Evolutionary conservation across 768 basidiomycete species (phyloP).

Genomic region (Lyophyllum shimeji): DNA sequence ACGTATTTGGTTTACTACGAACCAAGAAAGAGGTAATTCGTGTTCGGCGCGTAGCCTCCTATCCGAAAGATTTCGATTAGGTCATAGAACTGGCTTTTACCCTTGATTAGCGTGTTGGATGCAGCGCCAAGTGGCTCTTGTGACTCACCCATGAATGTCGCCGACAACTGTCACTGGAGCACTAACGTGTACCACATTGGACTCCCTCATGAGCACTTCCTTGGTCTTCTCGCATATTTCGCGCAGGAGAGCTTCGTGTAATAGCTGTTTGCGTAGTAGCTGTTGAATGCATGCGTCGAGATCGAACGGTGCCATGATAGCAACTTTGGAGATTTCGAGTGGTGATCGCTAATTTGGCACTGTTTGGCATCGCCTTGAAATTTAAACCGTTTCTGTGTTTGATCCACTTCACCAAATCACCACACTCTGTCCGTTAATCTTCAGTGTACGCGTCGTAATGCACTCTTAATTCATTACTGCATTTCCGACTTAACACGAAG

Average conservation of each 20-base stretch:
- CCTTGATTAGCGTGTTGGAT: conserved; percentile 30
- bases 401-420: conserved; percentile 15
- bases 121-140: conserved; percentile 7
- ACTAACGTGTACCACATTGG: conserved; percentile 95
- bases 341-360: conserved; percentile 33
- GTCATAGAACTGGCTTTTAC: conserved; percentile 95
- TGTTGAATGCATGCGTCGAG: conserved; percentile 95
- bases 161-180: conserved; percentile 98
- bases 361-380: conserved; percentile 33
- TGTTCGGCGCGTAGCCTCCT: conserved; percentile 94
- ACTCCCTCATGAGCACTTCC: conserved; percentile 98
- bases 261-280: conserved; percentile 85
- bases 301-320: conserved; percentile 75
- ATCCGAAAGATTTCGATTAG: conserved; percentile 98
- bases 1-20: conserved; percentile 28
- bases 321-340: conserved; percentile 16
- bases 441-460: conserved; percentile 13
- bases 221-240: conserved; percentile 99
- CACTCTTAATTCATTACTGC: conserved; percentile 15
- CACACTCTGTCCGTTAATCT: conserved; percentile 15
- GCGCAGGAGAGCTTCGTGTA: conserved; percentile 91
- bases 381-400: conserved; percentile 11
- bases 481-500: conserved; percentile 12
- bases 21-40: conserved; percentile 99
- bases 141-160: conserved; percentile 95